Evolutionary conservation across 2,329 filamentous ascomycete species (phyloP).

Genomic region (Penicillium sp.): DNA sequence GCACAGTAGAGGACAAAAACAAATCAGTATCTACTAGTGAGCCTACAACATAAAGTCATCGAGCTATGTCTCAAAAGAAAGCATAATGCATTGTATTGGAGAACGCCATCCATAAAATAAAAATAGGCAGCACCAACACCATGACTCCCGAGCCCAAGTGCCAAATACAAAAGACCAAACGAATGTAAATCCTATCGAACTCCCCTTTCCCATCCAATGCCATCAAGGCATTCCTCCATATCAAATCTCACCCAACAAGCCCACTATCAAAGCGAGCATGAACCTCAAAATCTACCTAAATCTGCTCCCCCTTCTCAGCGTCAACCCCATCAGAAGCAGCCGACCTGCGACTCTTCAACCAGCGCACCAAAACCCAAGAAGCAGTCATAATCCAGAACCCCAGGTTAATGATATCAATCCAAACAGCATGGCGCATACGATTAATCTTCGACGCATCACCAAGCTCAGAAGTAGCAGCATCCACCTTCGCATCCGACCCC

Average conservation of each 20-base stretch:
- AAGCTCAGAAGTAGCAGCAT: background rate
- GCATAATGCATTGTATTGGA: background rate
- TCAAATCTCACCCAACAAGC: background rate
- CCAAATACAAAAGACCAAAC: background rate
- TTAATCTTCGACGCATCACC: conserved; percentile 45
- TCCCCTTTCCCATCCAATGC: background rate
- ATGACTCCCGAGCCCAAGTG: background rate
- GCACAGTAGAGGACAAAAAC: background rate
- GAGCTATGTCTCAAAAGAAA: background rate
- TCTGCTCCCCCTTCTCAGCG: conserved; percentile 19
- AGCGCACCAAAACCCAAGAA: conserved; percentile 36
- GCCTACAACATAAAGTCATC: background rate
- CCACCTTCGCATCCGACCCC: background rate
- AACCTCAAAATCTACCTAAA: background rate
- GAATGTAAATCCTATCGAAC: background rate
- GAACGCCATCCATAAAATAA: background rate
- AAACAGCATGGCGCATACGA: conserved; percentile 84
- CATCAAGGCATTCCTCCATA: background rate
- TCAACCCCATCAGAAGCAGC: conserved; percentile 8
- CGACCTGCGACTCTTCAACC: conserved; percentile 29
- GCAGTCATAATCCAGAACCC: conserved; percentile 71
- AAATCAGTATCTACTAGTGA: background rate
- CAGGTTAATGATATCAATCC: conserved; percentile 73
- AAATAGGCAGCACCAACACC: background rate
- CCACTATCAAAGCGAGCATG: background rate